Base-by-base conservation (phyloP, 805 yeast genomes). In the Starmerella vaccinii region DNA sequence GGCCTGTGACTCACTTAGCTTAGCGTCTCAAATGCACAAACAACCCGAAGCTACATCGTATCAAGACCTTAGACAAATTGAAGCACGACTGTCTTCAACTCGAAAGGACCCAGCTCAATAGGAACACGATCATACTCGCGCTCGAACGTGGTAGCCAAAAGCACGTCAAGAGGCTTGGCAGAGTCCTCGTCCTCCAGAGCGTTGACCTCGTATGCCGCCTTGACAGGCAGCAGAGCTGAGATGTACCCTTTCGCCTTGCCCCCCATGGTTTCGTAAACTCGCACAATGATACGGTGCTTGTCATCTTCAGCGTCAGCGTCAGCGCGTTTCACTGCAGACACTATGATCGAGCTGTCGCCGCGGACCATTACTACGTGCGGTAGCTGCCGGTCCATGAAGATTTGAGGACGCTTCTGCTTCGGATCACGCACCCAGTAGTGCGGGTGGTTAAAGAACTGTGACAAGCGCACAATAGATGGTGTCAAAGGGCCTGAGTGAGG, bases 251-350 rank as follows among this genome's bases (percentile, higher is more conserved):
- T 62, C 1, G 84, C 71, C 48, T 71, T 70, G 42, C 97, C 97
- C 6, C 98, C 98, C 41, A 90, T 71, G 0, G 95, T 70, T 63
- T 90, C 98, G 66, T 88, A 90, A 1, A 87, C 74, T 59, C 97
- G 77, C 27, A 84, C 70, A 23, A 89, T 71, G 24, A 86, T 68
- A 9, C 81, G 74, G 57, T 73, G 74, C 8, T 75, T 76, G 30
- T 63, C 60, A 42, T 72, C 58, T 39, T 77, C 73, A 42, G 63
- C 70, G 63, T 90, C 97, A 61, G 83, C 87, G 62, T 89, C 97
- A 12, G 86, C 88, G 59, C 97, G 76, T 68, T 92, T 92, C 45
- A 92, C 66, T 57, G 85, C 80, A 4, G 90, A 79, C 45, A 90
- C 65, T 6, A 89, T 74, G 49, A 90, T 68, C 53, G 80, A 77